Evolutionary conservation across 768 basidiomycete genomes (phyloP).

Genomic region (Pluteus cervinus): DNA sequence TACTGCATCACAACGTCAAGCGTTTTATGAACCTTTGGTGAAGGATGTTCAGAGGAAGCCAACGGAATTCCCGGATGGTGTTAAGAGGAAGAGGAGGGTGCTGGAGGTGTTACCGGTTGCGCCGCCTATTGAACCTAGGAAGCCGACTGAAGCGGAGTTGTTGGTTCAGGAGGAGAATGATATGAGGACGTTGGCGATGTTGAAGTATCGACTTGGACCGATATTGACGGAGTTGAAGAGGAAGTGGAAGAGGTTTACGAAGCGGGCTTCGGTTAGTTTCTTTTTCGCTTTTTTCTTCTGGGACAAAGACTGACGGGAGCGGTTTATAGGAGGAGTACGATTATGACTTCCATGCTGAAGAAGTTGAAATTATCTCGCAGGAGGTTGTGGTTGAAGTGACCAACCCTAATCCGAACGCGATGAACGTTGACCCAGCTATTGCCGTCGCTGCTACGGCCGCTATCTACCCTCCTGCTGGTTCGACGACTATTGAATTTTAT

Average conservation of each 20-base stretch:
- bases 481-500: conserved; percentile 31
- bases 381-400: conserved; percentile 5
- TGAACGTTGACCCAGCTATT: no score
- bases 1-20: conserved; percentile 44
- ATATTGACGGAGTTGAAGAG: conserved; percentile 86
- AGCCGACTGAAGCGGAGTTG: conserved; percentile 77
- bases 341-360: conserved; percentile 29
- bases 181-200: conserved; percentile 64
- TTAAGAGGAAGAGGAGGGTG: conserved; percentile 76
- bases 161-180: conserved; percentile 81
- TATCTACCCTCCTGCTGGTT: no score
- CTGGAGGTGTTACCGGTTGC: conserved; percentile 85
- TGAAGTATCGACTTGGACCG: conserved; percentile 89
- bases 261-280: conserved; percentile 61
- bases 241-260: conserved; percentile 88
- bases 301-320: no score
- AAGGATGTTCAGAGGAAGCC: conserved; percentile 70
- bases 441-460: no score
- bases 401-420: no score
- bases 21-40: conserved; percentile 75
- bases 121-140: conserved; percentile 81
- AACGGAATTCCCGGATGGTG: conserved; percentile 83
- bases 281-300: conserved; percentile 3
- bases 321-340: conserved; percentile 66
- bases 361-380: neutral